Percentiles rank a stretch among this genome's conserved stretches.
These are phyloP conservation scores for Venturiaceae sp. DNA, from an alignment of 2,329 filamentous ascomycete species.

Conservation along the genomic window DNA sequence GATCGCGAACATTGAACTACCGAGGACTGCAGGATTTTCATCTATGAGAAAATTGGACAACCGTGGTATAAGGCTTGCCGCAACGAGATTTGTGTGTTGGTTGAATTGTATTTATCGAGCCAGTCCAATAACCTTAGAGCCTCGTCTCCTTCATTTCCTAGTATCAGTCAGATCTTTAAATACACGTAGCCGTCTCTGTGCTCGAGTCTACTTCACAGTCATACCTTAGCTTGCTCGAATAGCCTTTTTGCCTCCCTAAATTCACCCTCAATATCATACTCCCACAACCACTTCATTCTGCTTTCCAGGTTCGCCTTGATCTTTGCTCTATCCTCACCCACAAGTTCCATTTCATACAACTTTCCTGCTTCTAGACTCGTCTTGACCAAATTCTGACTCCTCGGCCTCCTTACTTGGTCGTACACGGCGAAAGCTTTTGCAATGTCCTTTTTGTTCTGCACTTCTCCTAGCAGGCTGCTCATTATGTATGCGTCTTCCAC, in stretches of 20 bases:
- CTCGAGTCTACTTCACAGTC: background rate
- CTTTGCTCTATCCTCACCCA: conserved; percentile 11
- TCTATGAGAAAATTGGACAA: too few relatives aligned
- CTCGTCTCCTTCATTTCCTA: background rate
- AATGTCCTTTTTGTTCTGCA: conserved; percentile 1
- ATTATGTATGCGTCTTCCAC: conserved; percentile 23
- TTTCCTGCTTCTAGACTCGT: background rate
- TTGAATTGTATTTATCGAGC: too few relatives aligned
- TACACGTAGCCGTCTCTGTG: background rate
- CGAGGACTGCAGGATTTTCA: too few relatives aligned
- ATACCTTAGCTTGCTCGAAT: background rate
- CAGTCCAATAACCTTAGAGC: too few relatives aligned
- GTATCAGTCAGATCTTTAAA: background rate
- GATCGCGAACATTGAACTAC: too few relatives aligned
- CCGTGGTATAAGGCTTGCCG: too few relatives aligned
- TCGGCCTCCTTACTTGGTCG: conserved; percentile 3
- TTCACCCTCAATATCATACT: conserved; percentile 1
- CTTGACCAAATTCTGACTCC: background rate
- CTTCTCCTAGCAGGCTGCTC: conserved; percentile 8
- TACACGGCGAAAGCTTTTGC: background rate
- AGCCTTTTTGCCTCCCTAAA: background rate
- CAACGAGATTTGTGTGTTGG: too few relatives aligned
- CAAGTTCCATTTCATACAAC: conserved; percentile 3
- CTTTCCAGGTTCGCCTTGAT: background rate
- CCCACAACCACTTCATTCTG: conserved; percentile 4